Conservation (phyloP, 23 red algal genomes). For the Gracilaria gracilis region DNA sequence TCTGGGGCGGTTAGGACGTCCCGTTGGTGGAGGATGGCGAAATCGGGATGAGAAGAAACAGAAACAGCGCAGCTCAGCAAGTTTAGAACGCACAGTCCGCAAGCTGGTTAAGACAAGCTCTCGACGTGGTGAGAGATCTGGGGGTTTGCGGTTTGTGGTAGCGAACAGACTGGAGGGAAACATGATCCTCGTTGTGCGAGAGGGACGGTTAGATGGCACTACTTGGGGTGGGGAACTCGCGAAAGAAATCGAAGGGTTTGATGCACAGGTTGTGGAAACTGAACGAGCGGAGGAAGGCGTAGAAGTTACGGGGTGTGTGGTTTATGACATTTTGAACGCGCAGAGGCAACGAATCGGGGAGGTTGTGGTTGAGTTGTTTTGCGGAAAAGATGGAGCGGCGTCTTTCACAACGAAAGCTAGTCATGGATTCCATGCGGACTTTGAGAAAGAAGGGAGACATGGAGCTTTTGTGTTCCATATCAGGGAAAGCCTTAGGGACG, state of each 20-base stretch:
- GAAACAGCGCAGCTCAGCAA: neutral
- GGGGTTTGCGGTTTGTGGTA: constrained; percentile 19
- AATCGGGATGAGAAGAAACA: neutral
- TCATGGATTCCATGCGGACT: constrained; percentile 7
- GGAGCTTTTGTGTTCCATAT: constrained; percentile 36
- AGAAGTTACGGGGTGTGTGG: constrained; percentile 21
- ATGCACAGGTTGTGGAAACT: constrained; percentile 35
- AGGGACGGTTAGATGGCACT: constrained; percentile 8
- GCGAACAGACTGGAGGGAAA: constrained; percentile 17
- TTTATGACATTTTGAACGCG: constrained; percentile 52
- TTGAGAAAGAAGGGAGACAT: constrained; percentile 22
- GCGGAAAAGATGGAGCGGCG: constrained; percentile 15
- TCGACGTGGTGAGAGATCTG: neutral
- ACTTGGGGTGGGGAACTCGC: constrained; percentile 28
- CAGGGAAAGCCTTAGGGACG: neutral
- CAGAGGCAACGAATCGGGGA: constrained; percentile 30
- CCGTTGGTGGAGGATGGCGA: neutral
- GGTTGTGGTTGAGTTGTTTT: constrained; percentile 41
- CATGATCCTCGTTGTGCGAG: neutral
- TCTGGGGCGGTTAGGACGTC: neutral
- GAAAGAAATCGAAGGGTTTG: constrained; percentile 18
- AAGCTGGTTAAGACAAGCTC: neutral
- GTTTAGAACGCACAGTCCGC: constrained; percentile 17
- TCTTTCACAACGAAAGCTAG: constrained; percentile 40
- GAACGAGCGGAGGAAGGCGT: constrained; percentile 11